Evolutionary conservation across 1,139 yeast genomes (phyloP).

Genomic region (Debaryomycetaceae sp.): DNA sequence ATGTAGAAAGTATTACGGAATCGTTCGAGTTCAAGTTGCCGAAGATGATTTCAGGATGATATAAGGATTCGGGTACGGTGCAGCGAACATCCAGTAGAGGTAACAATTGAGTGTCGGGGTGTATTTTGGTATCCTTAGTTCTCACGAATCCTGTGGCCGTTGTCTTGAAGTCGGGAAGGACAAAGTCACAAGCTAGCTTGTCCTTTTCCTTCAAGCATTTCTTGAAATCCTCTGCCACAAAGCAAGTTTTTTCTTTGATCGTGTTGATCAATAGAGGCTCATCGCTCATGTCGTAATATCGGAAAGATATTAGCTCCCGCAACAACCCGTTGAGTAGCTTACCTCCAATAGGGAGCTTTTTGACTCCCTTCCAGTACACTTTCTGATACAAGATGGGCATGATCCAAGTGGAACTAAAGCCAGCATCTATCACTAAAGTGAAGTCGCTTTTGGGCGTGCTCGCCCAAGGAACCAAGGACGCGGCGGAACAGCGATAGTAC

Average conservation of each 20-base stretch:
- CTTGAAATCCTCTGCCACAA: slow-evolving; percentile 65
- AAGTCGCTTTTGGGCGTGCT: slow-evolving; percentile 48
- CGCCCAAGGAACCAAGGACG: slow-evolving; percentile 69
- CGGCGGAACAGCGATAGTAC: slow-evolving; percentile 59
- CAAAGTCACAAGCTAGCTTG: slow-evolving; percentile 53
- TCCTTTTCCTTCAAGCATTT: slow-evolving; percentile 43
- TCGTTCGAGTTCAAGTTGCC: slow-evolving; percentile 34
- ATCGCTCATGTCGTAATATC: slow-evolving; percentile 92
- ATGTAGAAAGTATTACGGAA: slow-evolving; percentile 45
- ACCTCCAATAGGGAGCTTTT: slow-evolving; percentile 81
- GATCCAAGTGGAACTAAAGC: slow-evolving; percentile 84
- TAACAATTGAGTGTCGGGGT: slow-evolving; percentile 58
- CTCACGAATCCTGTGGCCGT: slow-evolving; percentile 64
- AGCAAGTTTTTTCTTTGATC: slow-evolving; percentile 79
- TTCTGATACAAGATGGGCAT: slow-evolving; percentile 80
- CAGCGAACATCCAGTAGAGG: slow-evolving; percentile 79
- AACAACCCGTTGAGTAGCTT: slow-evolving; percentile 76
- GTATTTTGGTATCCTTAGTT: slow-evolving; percentile 10
- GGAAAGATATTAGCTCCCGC: slow-evolving; percentile 79
- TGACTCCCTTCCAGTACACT: slow-evolving; percentile 74
- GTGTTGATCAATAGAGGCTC: slow-evolving; percentile 83
- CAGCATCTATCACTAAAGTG: slow-evolving; percentile 80
- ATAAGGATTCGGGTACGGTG: slow-evolving; percentile 79
- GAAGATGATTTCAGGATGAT: slow-evolving; percentile 72
- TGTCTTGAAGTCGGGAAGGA: slow-evolving; percentile 83